Evolutionary conservation across 352 stramenopile species (phyloP).

Genomic region (Aphanomyces invadans): DNA sequence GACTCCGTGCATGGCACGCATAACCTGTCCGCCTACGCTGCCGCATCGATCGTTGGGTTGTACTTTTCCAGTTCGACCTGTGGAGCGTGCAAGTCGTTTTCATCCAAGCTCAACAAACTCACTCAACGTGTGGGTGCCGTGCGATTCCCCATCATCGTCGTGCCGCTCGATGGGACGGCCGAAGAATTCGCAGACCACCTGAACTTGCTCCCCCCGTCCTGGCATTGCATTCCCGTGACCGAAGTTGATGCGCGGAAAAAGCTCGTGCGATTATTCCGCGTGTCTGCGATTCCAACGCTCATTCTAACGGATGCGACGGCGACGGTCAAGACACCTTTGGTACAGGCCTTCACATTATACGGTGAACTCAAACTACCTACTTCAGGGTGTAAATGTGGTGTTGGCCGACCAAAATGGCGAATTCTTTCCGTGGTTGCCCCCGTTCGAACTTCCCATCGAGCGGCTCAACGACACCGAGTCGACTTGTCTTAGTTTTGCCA

Average conservation of each 20-base stretch:
- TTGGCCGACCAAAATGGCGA: constrained; percentile 45
- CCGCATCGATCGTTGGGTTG: constrained; percentile 57
- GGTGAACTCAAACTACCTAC: not conserved
- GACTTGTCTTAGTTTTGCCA: constrained; percentile 51
- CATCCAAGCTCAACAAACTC: constrained; percentile 35
- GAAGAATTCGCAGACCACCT: constrained; percentile 44
- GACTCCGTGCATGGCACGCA: constrained; percentile 71
- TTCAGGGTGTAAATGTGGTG: constrained; percentile 58
- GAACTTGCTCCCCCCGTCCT: constrained; percentile 51
- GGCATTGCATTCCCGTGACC: constrained; percentile 64
- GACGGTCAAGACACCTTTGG: constrained; percentile 47
- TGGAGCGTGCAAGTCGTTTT: constrained; percentile 43
- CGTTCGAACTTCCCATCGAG: constrained; percentile 47
- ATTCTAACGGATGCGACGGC: constrained; percentile 52
- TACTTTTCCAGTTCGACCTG: constrained; percentile 58
- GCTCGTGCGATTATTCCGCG: constrained; percentile 53
- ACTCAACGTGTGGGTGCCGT: constrained; percentile 34
- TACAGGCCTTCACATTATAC: not conserved
- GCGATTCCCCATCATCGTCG: constrained; percentile 67
- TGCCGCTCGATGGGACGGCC: constrained; percentile 65
- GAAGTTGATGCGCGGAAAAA: constrained; percentile 65
- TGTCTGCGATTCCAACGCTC: constrained; percentile 49
- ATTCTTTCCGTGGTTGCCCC: constrained; percentile 54
- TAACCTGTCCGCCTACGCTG: constrained; percentile 40
- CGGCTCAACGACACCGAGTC: constrained; percentile 48